Conservation (phyloP, 208 protist genomes). For the Crithidia sp. region DNA sequence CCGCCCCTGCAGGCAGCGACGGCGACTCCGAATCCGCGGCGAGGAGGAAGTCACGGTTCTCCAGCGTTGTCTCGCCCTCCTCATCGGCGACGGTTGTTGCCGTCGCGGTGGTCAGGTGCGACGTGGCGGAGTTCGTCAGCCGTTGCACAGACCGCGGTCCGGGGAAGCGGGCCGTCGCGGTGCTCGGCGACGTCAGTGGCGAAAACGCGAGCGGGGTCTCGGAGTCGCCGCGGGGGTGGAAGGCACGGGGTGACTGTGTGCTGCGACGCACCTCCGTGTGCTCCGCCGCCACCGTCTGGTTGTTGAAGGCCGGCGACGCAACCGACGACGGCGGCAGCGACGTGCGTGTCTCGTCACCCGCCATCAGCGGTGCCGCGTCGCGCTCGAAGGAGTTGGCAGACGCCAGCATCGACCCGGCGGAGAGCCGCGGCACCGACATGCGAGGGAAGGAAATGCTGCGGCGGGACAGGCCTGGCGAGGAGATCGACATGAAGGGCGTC, state of each 20-base stretch:
- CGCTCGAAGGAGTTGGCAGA: constrained; percentile 3
- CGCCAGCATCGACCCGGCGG: background rate
- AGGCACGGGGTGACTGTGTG: background rate
- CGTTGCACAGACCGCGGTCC: too few species aligned
- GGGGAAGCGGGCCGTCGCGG: background rate
- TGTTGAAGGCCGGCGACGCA: constrained; percentile 1
- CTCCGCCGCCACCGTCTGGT: constrained; percentile 1
- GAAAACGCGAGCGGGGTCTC: background rate
- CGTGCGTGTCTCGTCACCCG: background rate
- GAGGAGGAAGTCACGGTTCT: constrained; percentile 6
- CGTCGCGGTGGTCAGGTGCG: background rate
- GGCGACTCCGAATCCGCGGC: background rate
- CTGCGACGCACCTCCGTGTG: background rate
- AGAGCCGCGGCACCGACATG: constrained; percentile 25
- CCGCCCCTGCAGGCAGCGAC: background rate
- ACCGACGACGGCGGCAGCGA: background rate
- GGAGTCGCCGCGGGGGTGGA: background rate
- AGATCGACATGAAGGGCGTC: constrained; percentile 44
- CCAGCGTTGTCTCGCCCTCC: background rate
- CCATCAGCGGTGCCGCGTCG: background rate
- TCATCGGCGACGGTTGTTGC: background rate
- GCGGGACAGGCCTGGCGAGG: constrained; percentile 17
- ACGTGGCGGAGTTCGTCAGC: too few species aligned
- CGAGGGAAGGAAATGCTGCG: constrained; percentile 10
- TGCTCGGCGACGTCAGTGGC: background rate